Evolutionary conservation across 208 protist genomes (phyloP), one percentile per base, ranked within the genome.

Genomic region (Leishmania aethiopica): DNA sequence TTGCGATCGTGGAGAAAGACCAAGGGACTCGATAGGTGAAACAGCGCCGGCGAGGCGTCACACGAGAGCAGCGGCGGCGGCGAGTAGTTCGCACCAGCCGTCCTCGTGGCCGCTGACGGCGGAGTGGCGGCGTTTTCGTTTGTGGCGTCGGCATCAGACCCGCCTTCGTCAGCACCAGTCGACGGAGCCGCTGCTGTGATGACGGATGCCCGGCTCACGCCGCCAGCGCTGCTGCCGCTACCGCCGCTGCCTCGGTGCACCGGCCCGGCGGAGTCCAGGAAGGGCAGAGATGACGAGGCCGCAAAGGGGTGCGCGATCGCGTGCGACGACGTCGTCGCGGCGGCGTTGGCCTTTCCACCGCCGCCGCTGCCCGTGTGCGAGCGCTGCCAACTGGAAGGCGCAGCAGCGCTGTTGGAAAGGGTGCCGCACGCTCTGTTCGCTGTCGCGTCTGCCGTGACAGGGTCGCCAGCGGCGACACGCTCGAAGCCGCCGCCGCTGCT

Each of bases 41-140:
- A 82, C 28, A 82, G 73, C 28, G 78, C 73, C 64, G 83, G 75
- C 0, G 83, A 75, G 0, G 78, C 83, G 5, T 82, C 83, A 32
- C 78, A 82, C 4, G 83, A 82, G 28, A 86, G 83, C 53, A 77
- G n/a, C 49, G 49, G 49, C 13, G 72, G 82, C 1, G 67, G 77
- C 37, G 74, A 81, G 60, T 62, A 60, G 62, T n/a, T 59, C 35
- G 74, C 74, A n/a, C 37, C 37, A 45, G 55, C 15, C 17, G 28
- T n/a, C 35, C 13, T 8, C 74, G 42, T 66, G 15, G 35, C 6
- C 51, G 74, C 22, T 8, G 57, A 6, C 25, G 51, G 57, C 15
- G 74, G 55, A 7, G 53, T 47, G 17, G 72, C 47, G 6, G 47
- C 59, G n/a, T 45, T 37, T 11, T 4, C 5, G 37, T 22, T 66